Evolutionary conservation across 192 early-diverging fungal species (phyloP), one percentile per base, ranked within the genome.

Genomic region (Irineochytrium annulatum): DNA sequence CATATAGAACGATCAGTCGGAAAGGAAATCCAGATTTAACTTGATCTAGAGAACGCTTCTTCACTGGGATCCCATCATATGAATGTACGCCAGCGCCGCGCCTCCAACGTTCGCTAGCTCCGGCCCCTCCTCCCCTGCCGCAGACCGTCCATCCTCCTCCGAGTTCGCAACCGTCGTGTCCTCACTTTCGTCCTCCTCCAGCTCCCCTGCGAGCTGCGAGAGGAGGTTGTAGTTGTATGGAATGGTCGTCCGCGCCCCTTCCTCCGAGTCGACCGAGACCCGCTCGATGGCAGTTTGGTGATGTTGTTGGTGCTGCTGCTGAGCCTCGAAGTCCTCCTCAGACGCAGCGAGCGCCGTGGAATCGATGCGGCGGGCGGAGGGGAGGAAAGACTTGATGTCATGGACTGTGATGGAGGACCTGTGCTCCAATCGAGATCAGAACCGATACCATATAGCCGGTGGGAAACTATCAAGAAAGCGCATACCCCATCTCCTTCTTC

Each of bases 141-240:
- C n/a, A 41, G 37, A 41, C 37, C n/a, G 11, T 41, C n/a, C 37
- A 8, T 41, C 37, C n/a, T 41, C 37, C 37, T n/a, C n/a, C n/a
- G n/a, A n/a, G 37, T 41, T n/a, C 11, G 37, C 37, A 41, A 41
- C 37, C 11, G n/a, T 41, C 8, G 11, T 41, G 11, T 41, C n/a
- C n/a, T 41, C 37, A 13, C n/a, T 41, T 13, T 8, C 8, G 11
- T 41, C 37, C n/a, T 41, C 37, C 37, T 41, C 37, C n/a, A 13
- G 11, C 37, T 41, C 37, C 11, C 37, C n/a, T 41, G 37, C 46
- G 5, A 49, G 46, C 46, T 49, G 46, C 13, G 46, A 49, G 11
- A 49, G 46, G 17, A 49, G 8, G 46, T 14, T 22, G 46, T 49
- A 49, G 46, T 49, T 49, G 46, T 22, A 49, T 8, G 46, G 46